Evolutionary conservation across 2,329 filamentous ascomycete species (phyloP).

Genomic region (Botrytis byssoidea): DNA sequence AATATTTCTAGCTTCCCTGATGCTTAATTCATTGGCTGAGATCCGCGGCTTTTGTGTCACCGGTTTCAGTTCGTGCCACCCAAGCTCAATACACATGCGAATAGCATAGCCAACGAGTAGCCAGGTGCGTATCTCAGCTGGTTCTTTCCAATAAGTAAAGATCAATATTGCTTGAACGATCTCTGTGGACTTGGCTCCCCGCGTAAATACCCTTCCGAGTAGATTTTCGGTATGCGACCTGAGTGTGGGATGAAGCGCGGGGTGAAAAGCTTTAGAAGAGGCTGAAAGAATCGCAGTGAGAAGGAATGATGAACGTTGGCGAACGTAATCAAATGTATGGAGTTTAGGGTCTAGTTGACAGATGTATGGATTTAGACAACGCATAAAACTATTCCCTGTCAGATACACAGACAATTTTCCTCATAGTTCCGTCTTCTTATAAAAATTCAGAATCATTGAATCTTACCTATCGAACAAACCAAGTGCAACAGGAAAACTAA

Average conservation of each 20-base stretch:
- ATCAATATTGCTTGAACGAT: conserved; percentile 43
- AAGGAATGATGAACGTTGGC: conserved; percentile 41
- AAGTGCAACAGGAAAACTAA: conserved; percentile 36
- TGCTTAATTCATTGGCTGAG: neutral
- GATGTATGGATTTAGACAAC: conserved; percentile 44
- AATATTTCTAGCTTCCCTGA: conserved; percentile 39
- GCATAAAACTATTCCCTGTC: conserved; percentile 40
- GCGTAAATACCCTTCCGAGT: conserved; percentile 37
- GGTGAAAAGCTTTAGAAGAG: conserved; percentile 42
- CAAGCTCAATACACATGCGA: conserved; percentile 43
- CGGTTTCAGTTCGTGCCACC: conserved; percentile 39
- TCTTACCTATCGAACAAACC: conserved; percentile 36
- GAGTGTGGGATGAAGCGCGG: conserved; percentile 37
- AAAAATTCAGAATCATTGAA: no score
- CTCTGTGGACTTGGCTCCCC: conserved; percentile 42
- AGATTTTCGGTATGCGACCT: conserved; percentile 39
- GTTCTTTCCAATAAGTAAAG: conserved; percentile 46
- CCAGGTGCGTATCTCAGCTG: conserved; percentile 44
- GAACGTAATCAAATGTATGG: conserved; percentile 43
- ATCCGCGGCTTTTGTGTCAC: conserved; percentile 19
- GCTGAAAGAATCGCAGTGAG: conserved; percentile 40
- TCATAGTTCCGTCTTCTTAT: neutral
- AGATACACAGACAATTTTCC: neutral
- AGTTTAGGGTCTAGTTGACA: conserved; percentile 43
- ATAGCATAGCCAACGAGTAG: conserved; percentile 44